Conservation (phyloP, 1,284 basidiomycete species). For the Gomphus sp. region DNA sequence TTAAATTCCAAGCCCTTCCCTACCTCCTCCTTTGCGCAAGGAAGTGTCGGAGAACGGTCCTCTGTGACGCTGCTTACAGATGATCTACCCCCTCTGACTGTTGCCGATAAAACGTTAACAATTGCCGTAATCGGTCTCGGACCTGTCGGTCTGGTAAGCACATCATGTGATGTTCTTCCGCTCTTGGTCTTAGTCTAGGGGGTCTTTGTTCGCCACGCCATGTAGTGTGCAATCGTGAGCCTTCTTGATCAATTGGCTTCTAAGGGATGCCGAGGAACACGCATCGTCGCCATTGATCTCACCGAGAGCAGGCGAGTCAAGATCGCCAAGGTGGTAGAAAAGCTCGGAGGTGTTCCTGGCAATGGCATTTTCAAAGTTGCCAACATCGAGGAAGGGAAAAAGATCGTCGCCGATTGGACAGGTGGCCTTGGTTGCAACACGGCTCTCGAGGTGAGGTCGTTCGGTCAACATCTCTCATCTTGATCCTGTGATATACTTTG, state of each 20-base stretch:
- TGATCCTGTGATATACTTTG: neutral
- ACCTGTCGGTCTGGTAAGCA: constrained; percentile 58
- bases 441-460: constrained; percentile 48
- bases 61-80: constrained; percentile 1
- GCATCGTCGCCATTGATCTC: constrained; percentile 56
- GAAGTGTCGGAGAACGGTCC: neutral
- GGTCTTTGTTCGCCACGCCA: neutral
- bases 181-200: neutral
- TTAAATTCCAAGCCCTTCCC: constrained; percentile 52
- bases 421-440: constrained; percentile 49
- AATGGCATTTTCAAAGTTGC: constrained; percentile 40
- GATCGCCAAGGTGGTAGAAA: constrained; percentile 17
- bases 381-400: constrained; percentile 42
- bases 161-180: neutral
- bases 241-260: constrained; percentile 51
- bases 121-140: constrained; percentile 66
- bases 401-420: constrained; percentile 41
- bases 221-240: constrained; percentile 49
- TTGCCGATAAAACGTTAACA: constrained; percentile 42
- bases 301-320: constrained; percentile 32
- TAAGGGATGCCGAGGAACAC: constrained; percentile 31
- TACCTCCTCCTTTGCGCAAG: constrained; percentile 17
- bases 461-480: neutral
- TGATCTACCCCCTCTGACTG: constrained; percentile 17
- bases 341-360: constrained; percentile 28